phyloP scores from a whole-genome alignment of 148 eudicot species.

The Dianthus caryophyllus region DNA sequence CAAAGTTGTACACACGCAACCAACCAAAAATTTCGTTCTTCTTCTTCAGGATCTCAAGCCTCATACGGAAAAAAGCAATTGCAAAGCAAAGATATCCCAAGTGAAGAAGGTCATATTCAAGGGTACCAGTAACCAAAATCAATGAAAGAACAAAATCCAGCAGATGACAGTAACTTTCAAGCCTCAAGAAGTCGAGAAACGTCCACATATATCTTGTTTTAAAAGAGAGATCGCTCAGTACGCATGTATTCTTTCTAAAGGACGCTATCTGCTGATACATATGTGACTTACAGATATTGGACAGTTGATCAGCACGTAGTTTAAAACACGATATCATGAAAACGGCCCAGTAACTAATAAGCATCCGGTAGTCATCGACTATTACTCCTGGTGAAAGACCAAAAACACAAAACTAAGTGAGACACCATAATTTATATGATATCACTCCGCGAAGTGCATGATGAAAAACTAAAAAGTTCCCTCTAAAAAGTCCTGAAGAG shows the following conservation, averaged over 20 bases:
- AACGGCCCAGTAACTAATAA: constrained; percentile 69
- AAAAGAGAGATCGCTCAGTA: constrained; percentile 93
- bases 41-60: constrained; percentile 78
- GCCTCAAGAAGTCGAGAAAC: constrained; percentile 78
- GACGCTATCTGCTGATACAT: constrained; percentile 81
- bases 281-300: constrained; percentile 56
- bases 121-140: constrained; percentile 84
- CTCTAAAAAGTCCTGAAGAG: neutral
- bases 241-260: constrained; percentile 72
- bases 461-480: neutral
- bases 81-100: constrained; percentile 98
- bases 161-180: constrained; percentile 95
- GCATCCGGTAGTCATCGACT: constrained; percentile 85
- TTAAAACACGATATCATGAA: constrained; percentile 87
- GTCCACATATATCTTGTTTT: constrained; percentile 99
- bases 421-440: neutral
- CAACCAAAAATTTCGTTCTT: constrained; percentile 85
- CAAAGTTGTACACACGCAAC: constrained; percentile 86
- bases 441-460: constrained; percentile 28
- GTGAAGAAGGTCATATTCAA: constrained; percentile 90
- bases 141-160: constrained; percentile 91
- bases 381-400: constrained; percentile 50
- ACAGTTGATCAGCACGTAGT: constrained; percentile 70
- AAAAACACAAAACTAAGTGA: neutral
- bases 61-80: constrained; percentile 75